Base-by-base conservation (phyloP, 495 filamentous ascomycete species). In the Penicillium canescens region DNA sequence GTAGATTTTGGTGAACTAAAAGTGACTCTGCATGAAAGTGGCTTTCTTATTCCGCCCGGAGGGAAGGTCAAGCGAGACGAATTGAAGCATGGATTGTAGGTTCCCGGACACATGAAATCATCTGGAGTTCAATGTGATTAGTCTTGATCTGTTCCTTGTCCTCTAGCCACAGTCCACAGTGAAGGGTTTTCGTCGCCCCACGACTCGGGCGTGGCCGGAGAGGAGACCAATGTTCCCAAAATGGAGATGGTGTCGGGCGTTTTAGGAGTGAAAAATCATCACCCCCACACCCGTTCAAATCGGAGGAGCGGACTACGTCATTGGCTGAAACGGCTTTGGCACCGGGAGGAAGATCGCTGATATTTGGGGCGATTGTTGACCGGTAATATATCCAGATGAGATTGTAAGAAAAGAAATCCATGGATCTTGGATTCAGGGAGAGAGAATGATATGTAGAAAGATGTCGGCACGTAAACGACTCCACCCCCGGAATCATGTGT, bases 261-360 rank as follows among this genome's bases (percentile, higher is more conserved):
- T 66, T 63, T 66, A 66, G 62, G 62, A 56, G 35, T 10, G 26
- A 14, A 53, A 62, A 41, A 44, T 56, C 49, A 20, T 51, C 49
- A 43, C 28, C 49, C 40, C 48, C 48, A 50, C 48, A 43, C 28
- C 38, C 39, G 31, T 39, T 31, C 23, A 18, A 42, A 16, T 16
- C 35, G 40, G 31, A 35, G 46, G 21, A 34, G 14, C 28, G 13
- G 13, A 11, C 23, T 51, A 51, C 39, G 49, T 51, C 39, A 51
- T 42, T 42, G 1, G 16, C 12, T 50, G 26, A n/a, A 21, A 21
- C 20, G n/a, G 16, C 8, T 18, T 18, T 18, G 18, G 28, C 28
- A 9, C 8, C 5, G 28, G 28, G 28, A 7, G 9, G 28, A 31
- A 31, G 28, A 31, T 31, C 28, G 6, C 7, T 31, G 7, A 31